These are phyloP conservation scores for Mayamaea pseudoterrestris DNA, from an alignment of 108 stramenopile species.

Conservation along the genomic window DNA sequence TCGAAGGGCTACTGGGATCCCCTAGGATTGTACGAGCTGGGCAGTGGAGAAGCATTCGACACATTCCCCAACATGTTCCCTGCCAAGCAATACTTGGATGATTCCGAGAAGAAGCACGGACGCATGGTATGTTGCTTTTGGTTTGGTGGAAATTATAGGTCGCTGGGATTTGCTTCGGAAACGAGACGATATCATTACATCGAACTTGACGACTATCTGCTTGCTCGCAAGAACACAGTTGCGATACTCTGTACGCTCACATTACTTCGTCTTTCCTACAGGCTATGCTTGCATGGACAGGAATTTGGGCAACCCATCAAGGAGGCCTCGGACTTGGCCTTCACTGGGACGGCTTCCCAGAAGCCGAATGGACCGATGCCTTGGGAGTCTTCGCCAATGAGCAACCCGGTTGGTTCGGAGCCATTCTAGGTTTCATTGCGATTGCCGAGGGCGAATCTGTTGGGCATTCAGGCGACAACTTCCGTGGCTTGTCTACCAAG, in stretches of 20 bases:
- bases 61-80: conserved; percentile 91
- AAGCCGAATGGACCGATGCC: conserved; percentile 78
- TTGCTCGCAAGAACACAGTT: too few species aligned
- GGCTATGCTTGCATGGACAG: conserved; percentile 86
- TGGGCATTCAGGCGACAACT: conserved; percentile 85
- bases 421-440: conserved; percentile 58
- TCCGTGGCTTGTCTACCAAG: conserved; percentile 76
- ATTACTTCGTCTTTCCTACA: too few species aligned
- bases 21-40: conserved; percentile 33
- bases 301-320: conserved; percentile 70
- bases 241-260: too few species aligned
- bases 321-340: conserved; percentile 67
- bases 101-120: conserved; percentile 90
- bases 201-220: too few species aligned
- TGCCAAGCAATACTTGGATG: conserved; percentile 70
- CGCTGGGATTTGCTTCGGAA: too few species aligned
- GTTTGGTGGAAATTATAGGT: too few species aligned
- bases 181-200: too few species aligned
- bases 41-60: conserved; percentile 40
- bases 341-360: conserved; percentile 77
- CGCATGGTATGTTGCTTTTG: too few species aligned
- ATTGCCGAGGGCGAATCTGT: conserved; percentile 81
- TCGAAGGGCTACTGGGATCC: conserved; percentile 66
- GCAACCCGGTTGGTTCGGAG: conserved; percentile 62
- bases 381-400: conserved; percentile 63